Conservation (phyloP, 2,329 filamentous ascomycete genomes). For the Talaromyces funiculosus region DNA sequence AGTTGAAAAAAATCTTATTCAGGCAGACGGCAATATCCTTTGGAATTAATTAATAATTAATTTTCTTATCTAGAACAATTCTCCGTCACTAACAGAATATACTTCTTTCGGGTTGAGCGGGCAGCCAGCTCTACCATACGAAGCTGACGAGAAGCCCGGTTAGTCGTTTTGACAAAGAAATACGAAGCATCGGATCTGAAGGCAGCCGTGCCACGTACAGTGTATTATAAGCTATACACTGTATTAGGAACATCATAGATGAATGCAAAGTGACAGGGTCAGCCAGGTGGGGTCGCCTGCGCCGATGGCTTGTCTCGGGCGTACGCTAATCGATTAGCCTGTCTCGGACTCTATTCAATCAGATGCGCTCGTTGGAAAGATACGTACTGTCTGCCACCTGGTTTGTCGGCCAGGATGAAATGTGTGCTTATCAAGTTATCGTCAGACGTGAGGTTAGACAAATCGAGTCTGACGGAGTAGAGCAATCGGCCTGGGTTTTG, state of each 20-base stretch:
- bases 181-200: background rate
- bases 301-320: conserved; percentile 11
- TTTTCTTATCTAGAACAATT: background rate
- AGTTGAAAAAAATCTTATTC: background rate
- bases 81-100: background rate
- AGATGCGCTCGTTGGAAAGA: background rate
- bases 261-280: conserved; percentile 6
- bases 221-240: too few relatives aligned
- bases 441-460: background rate
- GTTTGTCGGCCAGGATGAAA: background rate
- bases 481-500: too few relatives aligned
- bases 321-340: background rate
- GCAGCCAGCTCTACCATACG: background rate
- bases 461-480: background rate
- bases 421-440: background rate
- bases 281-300: background rate
- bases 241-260: background rate
- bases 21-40: too few relatives aligned
- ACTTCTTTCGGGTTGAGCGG: background rate
- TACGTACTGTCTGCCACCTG: too few relatives aligned
- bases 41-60: background rate
- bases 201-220: background rate
- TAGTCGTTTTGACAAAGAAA: background rate
- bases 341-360: background rate
- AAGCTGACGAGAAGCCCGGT: background rate